Evolutionary conservation across 2,329 filamentous ascomycete species (phyloP).

Genomic region (Grosmannia huntii): DNA sequence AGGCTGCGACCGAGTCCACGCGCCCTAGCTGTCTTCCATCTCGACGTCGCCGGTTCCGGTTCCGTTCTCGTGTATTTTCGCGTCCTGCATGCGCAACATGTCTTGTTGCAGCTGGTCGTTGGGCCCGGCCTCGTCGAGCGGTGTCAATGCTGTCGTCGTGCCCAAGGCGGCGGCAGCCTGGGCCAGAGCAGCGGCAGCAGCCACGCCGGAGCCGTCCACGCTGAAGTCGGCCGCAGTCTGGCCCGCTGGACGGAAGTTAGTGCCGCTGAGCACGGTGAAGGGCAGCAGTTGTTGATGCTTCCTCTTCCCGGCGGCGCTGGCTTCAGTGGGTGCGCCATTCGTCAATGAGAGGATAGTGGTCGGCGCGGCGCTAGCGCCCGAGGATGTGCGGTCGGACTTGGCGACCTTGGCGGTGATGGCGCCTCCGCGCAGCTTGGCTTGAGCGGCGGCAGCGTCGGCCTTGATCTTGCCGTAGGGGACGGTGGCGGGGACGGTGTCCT

Average conservation of each 20-base stretch:
- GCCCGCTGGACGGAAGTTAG: not conserved
- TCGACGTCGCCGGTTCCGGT: not conserved
- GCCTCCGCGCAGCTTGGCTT: conserved; percentile 27
- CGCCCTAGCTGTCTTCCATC: not conserved
- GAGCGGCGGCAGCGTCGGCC: conserved; percentile 40
- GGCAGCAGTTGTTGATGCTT: conserved; percentile 9
- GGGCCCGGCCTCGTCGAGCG: conserved; percentile 5
- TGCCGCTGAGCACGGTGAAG: conserved; percentile 9
- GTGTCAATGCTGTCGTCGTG: not conserved
- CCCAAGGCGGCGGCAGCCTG: conserved; percentile 9
- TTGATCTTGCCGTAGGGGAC: conserved; percentile 70
- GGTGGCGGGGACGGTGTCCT: conserved; percentile 82
- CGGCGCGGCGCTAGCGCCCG: conserved; percentile 4
- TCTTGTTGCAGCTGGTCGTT: conserved; percentile 12
- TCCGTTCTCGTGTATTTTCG: not conserved
- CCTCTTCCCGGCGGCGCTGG: conserved; percentile 1
- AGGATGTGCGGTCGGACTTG: conserved; percentile 3
- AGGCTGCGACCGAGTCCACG: not conserved
- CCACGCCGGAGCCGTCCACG: conserved; percentile 5
- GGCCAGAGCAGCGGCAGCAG: conserved; percentile 7
- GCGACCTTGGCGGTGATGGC: not conserved
- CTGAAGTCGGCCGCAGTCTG: too few species aligned
- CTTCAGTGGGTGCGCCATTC: conserved; percentile 1
- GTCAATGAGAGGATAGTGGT: conserved; percentile 9
- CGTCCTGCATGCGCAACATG: conserved; percentile 7